Base-by-base conservation (phyloP, 176 grass and related monocot genomes). In the Tillandsia leiboldiana region DNA sequence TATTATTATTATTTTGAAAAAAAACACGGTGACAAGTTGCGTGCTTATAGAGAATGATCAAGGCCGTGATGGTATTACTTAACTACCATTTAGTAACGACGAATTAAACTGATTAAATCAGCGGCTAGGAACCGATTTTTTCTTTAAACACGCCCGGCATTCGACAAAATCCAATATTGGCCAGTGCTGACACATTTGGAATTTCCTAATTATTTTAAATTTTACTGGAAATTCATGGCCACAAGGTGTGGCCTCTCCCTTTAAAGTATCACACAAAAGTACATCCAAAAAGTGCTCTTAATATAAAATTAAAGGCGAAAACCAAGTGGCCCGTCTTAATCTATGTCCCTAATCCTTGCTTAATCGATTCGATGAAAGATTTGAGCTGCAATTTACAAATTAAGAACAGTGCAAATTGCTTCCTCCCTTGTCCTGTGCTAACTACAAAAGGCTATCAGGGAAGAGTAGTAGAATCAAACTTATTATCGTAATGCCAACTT, bases 61-160 rank as follows among this genome's bases (percentile, higher is more conserved):
- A 7, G 9, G 1, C 24, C 13, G 13, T 20, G n/a, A 2, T 51
- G 14, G 28, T 7, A 23, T 1, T 17, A 23, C 48, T 5, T 18
- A 26, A 14, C 9, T 2, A 68, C 18, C 33, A 8, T 70, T 26
- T 15, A 12, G 8, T 12, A 11, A 17, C 20, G 22, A 11, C 22
- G n/a, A 3, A 69, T 49, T 18, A 67, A 76, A 49, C 63, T 64
- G 64, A 26, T 84, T 67, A 82, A 87, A 91, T 82, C 84, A 64
- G 79, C 69, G 78, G 88, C 81, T 66, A 81, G 73, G 65, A 75
- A 73, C 75, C 50, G 88, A 78, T 75, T 84, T 81, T 70, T 50
- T 61, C 9, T 24, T 70, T 83, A 69, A 69, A 66, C 83, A 3
- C 65, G 1, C 77, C 63, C 73, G 24, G 77, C 69, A 70, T 42